A percentile compares a stretch with the other conserved stretches of the same genome.
phyloP scores from a whole-genome alignment of 371 early-diverging fungal genomes.

The Mucor irregularis region DNA sequence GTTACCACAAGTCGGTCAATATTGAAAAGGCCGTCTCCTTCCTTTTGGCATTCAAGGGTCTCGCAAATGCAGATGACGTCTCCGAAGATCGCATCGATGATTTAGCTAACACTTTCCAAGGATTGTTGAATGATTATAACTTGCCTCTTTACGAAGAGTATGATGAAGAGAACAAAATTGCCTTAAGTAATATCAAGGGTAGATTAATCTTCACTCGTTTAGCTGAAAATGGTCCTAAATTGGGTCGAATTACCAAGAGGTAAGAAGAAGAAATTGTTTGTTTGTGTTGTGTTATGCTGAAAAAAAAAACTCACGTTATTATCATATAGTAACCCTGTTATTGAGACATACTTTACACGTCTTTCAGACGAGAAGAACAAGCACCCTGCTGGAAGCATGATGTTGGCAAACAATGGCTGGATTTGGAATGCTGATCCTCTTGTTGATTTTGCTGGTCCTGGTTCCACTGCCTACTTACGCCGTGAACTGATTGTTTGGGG shows the following conservation, averaged over 20 bases:
- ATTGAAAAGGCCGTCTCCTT: slow-evolving; percentile 45
- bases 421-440: slow-evolving; percentile 97
- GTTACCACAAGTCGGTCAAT: slow-evolving; percentile 56
- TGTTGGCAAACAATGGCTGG: slow-evolving; percentile 97
- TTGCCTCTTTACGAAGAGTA: slow-evolving; percentile 78
- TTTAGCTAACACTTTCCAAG: slow-evolving; percentile 35
- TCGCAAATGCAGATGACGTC: slow-evolving; percentile 18
- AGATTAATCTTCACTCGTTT: slow-evolving; percentile 87
- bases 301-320: background rate
- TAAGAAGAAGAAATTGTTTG: slow-evolving; percentile 14
- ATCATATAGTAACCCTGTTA: slow-evolving; percentile 67
- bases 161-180: slow-evolving; percentile 76
- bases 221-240: slow-evolving; percentile 66
- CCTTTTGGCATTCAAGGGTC: slow-evolving; percentile 34
- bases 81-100: slow-evolving; percentile 24
- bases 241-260: slow-evolving; percentile 53
- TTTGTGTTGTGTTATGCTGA: background rate
- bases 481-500: slow-evolving; percentile 98
- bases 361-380: slow-evolving; percentile 45
- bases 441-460: slow-evolving; percentile 87
- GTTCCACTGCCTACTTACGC: slow-evolving; percentile 84
- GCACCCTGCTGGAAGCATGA: slow-evolving; percentile 61
- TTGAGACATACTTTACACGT: slow-evolving; percentile 92
- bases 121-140: slow-evolving; percentile 82
- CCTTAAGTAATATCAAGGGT: slow-evolving; percentile 74